Evolutionary conservation across 495 filamentous ascomycete genomes (phyloP).

Genomic region (Stereocaulon alpinum): DNA sequence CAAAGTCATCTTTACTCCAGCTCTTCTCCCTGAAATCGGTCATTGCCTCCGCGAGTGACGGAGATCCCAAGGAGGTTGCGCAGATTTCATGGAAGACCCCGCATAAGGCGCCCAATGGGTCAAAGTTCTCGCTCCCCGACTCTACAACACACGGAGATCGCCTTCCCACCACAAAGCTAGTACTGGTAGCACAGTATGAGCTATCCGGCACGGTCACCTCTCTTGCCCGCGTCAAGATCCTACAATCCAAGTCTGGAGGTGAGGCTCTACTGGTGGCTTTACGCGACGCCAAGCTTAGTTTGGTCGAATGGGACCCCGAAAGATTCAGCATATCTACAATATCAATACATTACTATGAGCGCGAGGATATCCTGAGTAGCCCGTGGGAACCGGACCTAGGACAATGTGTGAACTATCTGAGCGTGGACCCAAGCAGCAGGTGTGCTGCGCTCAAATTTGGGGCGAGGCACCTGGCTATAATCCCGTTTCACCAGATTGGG

Average conservation of each 20-base stretch:
- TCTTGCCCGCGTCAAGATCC: constrained; percentile 61
- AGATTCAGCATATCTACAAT: constrained; percentile 67
- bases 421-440: constrained; percentile 80
- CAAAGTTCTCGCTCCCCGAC: constrained; percentile 4
- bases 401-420: constrained; percentile 64
- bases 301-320: constrained; percentile 90
- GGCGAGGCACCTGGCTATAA: constrained; percentile 73
- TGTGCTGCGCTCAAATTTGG: constrained; percentile 94
- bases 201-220: constrained; percentile 76
- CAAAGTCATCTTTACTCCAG: constrained; percentile 82
- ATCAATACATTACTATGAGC: constrained; percentile 96
- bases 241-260: constrained; percentile 63
- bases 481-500: constrained; percentile 75
- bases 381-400: constrained; percentile 65
- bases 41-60: constrained; percentile 41
- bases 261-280: constrained; percentile 77
- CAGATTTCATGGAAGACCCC: neutral
- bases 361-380: constrained; percentile 68
- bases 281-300: constrained; percentile 80
- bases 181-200: constrained; percentile 72
- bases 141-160: constrained; percentile 39
- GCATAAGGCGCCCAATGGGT: neutral
- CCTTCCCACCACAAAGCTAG: constrained; percentile 58
- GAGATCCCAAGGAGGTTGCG: constrained; percentile 19
- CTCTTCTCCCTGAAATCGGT: constrained; percentile 52